Evolutionary conservation across 306 rosid genomes (phyloP).

Genomic region (Prunus campanulata): DNA sequence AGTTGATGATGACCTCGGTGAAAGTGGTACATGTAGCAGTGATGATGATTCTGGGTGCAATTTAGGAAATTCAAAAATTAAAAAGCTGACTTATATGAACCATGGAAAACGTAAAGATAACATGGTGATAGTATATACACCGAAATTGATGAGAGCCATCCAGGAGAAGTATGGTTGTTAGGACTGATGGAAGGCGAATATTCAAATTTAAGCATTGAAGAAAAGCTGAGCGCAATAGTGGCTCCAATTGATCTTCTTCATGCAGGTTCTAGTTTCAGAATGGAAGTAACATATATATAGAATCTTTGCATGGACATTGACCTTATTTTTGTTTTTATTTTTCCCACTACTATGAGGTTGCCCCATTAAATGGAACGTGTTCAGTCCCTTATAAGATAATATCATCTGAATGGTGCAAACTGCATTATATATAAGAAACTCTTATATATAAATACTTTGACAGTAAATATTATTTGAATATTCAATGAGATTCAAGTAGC

Average conservation of each 20-base stretch:
- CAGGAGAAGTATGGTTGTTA: slow-evolving; percentile 88
- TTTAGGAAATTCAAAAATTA: slow-evolving; percentile 37
- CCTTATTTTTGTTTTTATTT: neutral
- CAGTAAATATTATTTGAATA: too few relatives aligned
- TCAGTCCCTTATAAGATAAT: neutral
- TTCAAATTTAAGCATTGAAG: slow-evolving; percentile 80
- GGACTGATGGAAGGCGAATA: slow-evolving; percentile 93
- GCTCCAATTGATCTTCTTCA: slow-evolving; percentile 79
- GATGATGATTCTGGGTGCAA: slow-evolving; percentile 59
- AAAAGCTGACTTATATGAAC: slow-evolving; percentile 29
- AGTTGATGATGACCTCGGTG: slow-evolving; percentile 61
- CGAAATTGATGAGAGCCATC: slow-evolving; percentile 92
- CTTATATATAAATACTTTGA: too few relatives aligned
- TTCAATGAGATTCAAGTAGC: too few relatives aligned
- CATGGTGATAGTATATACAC: slow-evolving; percentile 36
- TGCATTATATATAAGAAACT: too few relatives aligned
- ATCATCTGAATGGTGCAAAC: neutral
- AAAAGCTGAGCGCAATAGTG: slow-evolving; percentile 74
- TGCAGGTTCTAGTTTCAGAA: slow-evolving; percentile 69
- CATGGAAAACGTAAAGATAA: slow-evolving; percentile 36
- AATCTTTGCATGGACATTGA: slow-evolving; percentile 5
- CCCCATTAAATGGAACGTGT: neutral
- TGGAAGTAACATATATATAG: slow-evolving; percentile 52
- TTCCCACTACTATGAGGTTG: neutral
- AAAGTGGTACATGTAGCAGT: slow-evolving; percentile 46